Evolutionary conservation across 768 basidiomycete species (phyloP), one percentile per base, ranked within the genome.

Genomic region (Pleurotus tuber-regium): DNA sequence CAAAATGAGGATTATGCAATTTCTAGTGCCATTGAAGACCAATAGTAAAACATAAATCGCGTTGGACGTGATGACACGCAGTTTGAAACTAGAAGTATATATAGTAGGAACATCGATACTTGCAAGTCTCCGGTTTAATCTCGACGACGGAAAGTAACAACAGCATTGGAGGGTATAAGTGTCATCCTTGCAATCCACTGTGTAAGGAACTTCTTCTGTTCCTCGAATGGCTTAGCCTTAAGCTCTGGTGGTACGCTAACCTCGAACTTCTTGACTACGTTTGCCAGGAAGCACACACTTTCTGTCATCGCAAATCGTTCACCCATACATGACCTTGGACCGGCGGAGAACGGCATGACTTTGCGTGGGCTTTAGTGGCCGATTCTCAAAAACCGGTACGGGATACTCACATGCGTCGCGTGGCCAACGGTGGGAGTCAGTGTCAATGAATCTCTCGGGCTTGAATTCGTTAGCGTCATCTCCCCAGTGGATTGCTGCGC

Each of bases 371-470:
- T 12, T n/a, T n/a, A n/a, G n/a, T n/a, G n/a, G n/a, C n/a, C n/a
- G n/a, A n/a, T n/a, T n/a, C n/a, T n/a, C n/a, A n/a, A n/a, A n/a
- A n/a, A n/a, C 24, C 19, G 35, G 18, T 21, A 26, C 10, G 12
- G 14, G 3, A 10, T 16, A 41, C 75, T 41, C 51, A 76, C 77
- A 78, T 14, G 75, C 78, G 48, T 78, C 68, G n/a, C 79, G 71
- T 7, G 77, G 79, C 78, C 78, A 80, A 25, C 68, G 66, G 49
- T 80, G 78, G 1, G 67, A 62, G 4, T 69, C 69, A 0, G 75
- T 78, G 48, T 80, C 78, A 25, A 81, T 66, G 60, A 80, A 81
- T 0, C 75, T 70, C 39, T 76, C 74, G 0, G 78, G 78, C 36
- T 64, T 77, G 66, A 78, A 81, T 16, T 70, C 67, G 8, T 55